Conservation (phyloP, 225 moss, liverwort and hornwort species). For the Marchantia polymorpha region DNA sequence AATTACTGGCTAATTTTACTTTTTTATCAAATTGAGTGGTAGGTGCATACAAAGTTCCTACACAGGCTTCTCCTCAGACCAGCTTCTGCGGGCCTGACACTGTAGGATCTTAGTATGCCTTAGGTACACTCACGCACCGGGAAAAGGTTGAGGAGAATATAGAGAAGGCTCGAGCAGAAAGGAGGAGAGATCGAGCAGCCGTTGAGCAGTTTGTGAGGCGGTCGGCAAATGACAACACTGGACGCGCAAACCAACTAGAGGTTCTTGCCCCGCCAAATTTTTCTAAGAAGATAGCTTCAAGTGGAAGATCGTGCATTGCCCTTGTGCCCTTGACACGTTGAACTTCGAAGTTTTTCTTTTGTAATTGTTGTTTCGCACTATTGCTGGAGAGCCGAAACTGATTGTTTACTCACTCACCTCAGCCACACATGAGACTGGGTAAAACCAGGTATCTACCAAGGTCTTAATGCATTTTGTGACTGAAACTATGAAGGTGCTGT, state of each 20-base stretch:
- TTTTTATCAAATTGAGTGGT: not conserved
- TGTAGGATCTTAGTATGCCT: conserved; percentile 13
- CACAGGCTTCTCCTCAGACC: too few relatives aligned
- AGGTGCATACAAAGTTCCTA: too few relatives aligned
- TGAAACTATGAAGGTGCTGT: conserved; percentile 17
- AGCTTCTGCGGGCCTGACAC: not conserved
- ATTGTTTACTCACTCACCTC: too few relatives aligned
- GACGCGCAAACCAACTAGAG: conserved; percentile 42
- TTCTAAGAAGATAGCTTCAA: too few relatives aligned
- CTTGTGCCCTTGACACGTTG: too few relatives aligned
- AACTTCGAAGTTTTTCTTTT: too few relatives aligned
- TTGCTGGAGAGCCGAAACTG: too few relatives aligned
- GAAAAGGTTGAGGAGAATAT: conserved; percentile 18
- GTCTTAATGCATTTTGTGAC: not conserved
- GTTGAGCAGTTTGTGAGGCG: conserved; percentile 12
- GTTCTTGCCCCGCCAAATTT: not conserved
- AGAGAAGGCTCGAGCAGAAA: conserved; percentile 12
- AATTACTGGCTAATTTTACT: not conserved
- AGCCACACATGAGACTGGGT: too few relatives aligned
- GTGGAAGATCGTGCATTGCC: too few relatives aligned
- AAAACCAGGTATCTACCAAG: too few relatives aligned
- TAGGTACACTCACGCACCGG: conserved; percentile 27
- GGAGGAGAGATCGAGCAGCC: conserved; percentile 11
- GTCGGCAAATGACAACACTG: conserved; percentile 21
- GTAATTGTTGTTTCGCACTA: too few relatives aligned